Conservation (phyloP, 2,329 filamentous ascomycete species). For the Juglanconis sp. region DNA sequence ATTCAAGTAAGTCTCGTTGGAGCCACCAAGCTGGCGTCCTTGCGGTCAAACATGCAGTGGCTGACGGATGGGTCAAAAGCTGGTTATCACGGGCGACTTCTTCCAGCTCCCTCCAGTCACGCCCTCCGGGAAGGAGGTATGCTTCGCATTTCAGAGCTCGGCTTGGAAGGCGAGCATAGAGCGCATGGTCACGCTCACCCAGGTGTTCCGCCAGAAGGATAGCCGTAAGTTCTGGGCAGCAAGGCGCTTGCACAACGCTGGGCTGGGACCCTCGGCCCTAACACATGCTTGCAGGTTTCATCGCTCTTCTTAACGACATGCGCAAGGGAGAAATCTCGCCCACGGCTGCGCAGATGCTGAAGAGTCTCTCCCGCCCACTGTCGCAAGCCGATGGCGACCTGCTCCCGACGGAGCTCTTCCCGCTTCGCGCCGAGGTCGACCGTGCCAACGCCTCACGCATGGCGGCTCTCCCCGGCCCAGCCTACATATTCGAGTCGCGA, state of each 20-base stretch:
- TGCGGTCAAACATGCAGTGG: too few relatives aligned
- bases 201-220: constrained; percentile 75
- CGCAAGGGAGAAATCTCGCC: constrained; percentile 61
- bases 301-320: constrained; percentile 75
- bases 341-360: constrained; percentile 60
- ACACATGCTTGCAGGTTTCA: constrained; percentile 48
- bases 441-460: constrained; percentile 63
- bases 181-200: constrained; percentile 69
- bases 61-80: constrained; percentile 32
- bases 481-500: constrained; percentile 55
- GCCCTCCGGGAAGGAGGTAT: constrained; percentile 54
- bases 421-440: constrained; percentile 70
- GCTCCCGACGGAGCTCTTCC: constrained; percentile 69
- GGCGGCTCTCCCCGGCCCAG: constrained; percentile 55
- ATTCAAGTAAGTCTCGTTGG: constrained; percentile 42
- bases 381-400: constrained; percentile 54
- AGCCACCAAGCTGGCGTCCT: too few relatives aligned
- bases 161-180: constrained; percentile 73
- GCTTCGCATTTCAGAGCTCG: constrained; percentile 68
- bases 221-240: not conserved
- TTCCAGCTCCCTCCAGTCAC: constrained; percentile 76
- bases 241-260: too few relatives aligned
- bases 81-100: constrained; percentile 74
- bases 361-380: constrained; percentile 54
- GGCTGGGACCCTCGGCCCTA: not conserved